Percentiles rank a stretch among this genome's conserved stretches.
Evolutionary conservation across 495 filamentous ascomycete species (phyloP).

Genomic region (Neurospora sp.): DNA sequence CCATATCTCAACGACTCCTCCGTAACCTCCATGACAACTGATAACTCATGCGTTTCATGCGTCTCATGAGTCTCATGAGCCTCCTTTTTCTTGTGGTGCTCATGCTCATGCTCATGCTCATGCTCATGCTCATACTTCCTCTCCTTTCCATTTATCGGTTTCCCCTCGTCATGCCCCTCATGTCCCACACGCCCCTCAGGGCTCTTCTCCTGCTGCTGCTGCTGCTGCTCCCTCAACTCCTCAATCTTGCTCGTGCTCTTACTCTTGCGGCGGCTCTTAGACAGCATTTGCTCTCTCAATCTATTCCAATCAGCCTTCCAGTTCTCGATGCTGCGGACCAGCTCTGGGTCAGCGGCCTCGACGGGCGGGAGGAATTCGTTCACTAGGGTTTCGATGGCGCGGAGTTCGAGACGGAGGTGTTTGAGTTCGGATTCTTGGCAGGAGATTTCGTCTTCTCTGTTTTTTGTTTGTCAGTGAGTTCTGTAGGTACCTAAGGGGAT

Average conservation of each 20-base stretch:
- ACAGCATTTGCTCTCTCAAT: slow-evolving; percentile 20
- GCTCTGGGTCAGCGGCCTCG: slow-evolving; percentile 25
- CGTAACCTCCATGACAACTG: not conserved
- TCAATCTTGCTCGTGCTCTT: not conserved
- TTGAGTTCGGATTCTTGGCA: slow-evolving; percentile 31
- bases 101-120: not conserved
- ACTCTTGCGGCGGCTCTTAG: slow-evolving; percentile 6
- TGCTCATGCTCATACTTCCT: not conserved
- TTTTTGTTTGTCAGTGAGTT: not conserved
- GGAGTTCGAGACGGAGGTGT: slow-evolving; percentile 42
- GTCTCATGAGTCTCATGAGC: not conserved
- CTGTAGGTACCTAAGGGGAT: not conserved
- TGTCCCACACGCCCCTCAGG: not conserved
- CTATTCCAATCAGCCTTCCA: slow-evolving; percentile 36
- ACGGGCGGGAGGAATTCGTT: slow-evolving; percentile 29
- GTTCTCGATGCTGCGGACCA: slow-evolving; percentile 33
- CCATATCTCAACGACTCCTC: not conserved
- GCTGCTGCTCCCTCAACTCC: too few relatives aligned
- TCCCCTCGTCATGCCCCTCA: not conserved
- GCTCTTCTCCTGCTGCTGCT: not conserved
- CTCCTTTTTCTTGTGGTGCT: not conserved
- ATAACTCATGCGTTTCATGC: not conserved
- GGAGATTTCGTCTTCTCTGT: slow-evolving; percentile 21
- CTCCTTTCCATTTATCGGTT: not conserved
- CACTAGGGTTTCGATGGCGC: slow-evolving; percentile 43